Percentiles rank a stretch among this genome's conserved stretches.
phyloP scores from a whole-genome alignment of 768 basidiomycete genomes.

The Scleroderma bovista region DNA sequence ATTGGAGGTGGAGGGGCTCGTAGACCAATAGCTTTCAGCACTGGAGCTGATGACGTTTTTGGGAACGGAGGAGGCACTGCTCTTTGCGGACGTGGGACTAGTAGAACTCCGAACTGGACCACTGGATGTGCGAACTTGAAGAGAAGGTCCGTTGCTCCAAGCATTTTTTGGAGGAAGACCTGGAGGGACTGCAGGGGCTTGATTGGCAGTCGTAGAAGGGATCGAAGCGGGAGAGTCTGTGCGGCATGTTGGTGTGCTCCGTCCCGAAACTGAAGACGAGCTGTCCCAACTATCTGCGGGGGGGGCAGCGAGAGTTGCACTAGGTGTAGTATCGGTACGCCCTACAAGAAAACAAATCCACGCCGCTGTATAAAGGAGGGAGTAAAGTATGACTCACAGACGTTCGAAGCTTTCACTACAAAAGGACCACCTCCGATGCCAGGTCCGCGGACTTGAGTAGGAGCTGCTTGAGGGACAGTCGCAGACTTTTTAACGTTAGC shows the following conservation, averaged over 20 bases:
- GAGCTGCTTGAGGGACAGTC: constrained; percentile 3
- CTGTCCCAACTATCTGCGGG: constrained; percentile 18
- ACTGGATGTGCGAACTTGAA: constrained; percentile 5
- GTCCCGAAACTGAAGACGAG: constrained; percentile 9
- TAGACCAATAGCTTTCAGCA: constrained; percentile 18
- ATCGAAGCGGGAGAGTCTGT: background rate
- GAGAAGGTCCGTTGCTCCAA: constrained; percentile 5
- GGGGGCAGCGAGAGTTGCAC: background rate
- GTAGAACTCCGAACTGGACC: constrained; percentile 7
- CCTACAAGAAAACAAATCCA: constrained; percentile 10
- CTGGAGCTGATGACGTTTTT: constrained; percentile 10
- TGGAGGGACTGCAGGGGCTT: constrained; percentile 7
- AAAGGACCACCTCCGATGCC: constrained; percentile 25
- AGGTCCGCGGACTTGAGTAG: constrained; percentile 10
- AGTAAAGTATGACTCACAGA: constrained; percentile 28
- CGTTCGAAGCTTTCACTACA: constrained; percentile 20
- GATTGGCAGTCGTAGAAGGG: background rate
- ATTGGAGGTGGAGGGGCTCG: constrained; percentile 18
- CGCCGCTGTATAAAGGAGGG: background rate
- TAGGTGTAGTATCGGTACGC: constrained; percentile 6
- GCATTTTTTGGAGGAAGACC: constrained; percentile 8
- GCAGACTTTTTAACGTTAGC: constrained; percentile 15
- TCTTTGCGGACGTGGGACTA: background rate
- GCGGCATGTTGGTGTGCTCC: constrained; percentile 10
- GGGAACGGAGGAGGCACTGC: background rate